A percentile compares a stretch with the other conserved stretches of the same genome.
phyloP scores from a whole-genome alignment of 176 grass and related monocot genomes.

The Coix lacrymajobi region DNA sequence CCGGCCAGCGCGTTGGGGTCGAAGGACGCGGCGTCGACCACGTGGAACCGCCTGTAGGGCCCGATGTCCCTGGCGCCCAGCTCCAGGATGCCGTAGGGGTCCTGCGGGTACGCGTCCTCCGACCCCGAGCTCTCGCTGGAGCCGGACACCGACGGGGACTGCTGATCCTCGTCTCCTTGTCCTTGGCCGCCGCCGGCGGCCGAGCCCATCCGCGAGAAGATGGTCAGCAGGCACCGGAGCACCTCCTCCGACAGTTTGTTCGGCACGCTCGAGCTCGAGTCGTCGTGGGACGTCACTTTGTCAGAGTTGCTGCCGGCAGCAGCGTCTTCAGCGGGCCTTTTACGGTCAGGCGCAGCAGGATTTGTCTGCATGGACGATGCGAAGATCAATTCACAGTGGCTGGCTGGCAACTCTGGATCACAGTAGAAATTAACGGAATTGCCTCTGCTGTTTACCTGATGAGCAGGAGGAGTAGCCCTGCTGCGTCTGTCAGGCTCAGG shows the following conservation, averaged over 20 bases:
- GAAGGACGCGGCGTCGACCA: conserved; percentile 51
- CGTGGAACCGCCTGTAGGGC: conserved; percentile 59
- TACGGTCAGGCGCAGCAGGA: conserved; percentile 25
- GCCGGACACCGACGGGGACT: conserved; percentile 58
- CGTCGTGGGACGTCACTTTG: conserved; percentile 20
- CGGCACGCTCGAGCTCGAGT: conserved; percentile 40
- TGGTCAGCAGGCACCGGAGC: conserved; percentile 67
- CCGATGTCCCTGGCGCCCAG: conserved; percentile 72
- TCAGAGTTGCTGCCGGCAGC: conserved; percentile 29
- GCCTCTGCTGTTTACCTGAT: conserved; percentile 19
- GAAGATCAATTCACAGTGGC: background rate
- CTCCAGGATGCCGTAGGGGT: conserved; percentile 80
- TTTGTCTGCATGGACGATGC: conserved; percentile 32
- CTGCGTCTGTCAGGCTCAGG: conserved; percentile 47
- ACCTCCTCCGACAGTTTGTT: conserved; percentile 92
- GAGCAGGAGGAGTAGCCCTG: conserved; percentile 23
- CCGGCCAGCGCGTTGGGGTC: conserved; percentile 33
- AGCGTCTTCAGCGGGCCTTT: conserved; percentile 28
- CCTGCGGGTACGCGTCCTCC: conserved; percentile 49
- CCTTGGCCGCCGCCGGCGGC: background rate
- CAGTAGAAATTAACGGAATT: background rate
- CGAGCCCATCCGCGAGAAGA: conserved; percentile 60
- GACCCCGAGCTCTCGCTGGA: conserved; percentile 40
- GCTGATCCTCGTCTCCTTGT: conserved; percentile 43
- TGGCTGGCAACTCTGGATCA: background rate